Evolutionary conservation across 2,329 filamentous ascomycete genomes (phyloP).

Genomic region (Monosporascus sp.): DNA sequence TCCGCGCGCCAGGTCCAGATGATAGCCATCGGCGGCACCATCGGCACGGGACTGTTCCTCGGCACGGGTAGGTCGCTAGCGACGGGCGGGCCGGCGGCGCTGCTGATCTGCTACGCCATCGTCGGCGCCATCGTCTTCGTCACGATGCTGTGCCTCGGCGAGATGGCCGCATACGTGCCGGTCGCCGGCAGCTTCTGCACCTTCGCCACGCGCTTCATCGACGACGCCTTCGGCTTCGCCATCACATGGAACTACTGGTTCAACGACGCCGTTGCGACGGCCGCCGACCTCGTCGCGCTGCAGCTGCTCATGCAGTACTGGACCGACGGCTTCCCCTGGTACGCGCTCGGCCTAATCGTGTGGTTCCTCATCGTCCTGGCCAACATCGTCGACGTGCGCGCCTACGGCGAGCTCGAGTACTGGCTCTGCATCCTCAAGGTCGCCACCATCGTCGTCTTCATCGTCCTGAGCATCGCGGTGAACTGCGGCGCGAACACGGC

Average conservation of each 20-base stretch:
- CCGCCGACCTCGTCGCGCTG: conserved; percentile 54
- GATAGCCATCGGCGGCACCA: conserved; percentile 58
- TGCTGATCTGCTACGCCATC: conserved; percentile 53
- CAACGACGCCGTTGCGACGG: conserved; percentile 57
- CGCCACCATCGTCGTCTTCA: conserved; percentile 52
- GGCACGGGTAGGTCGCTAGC: conserved; percentile 56
- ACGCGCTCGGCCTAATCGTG: conserved; percentile 58
- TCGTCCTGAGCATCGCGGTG: conserved; percentile 56
- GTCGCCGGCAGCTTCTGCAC: conserved; percentile 51
- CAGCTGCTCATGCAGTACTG: conserved; percentile 57
- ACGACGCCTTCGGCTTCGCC: conserved; percentile 49
- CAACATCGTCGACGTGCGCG: conserved; percentile 47
- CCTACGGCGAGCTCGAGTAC: conserved; percentile 54
- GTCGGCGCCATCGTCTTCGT: conserved; percentile 53
- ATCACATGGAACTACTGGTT: conserved; percentile 61
- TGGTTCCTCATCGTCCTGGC: conserved; percentile 48
- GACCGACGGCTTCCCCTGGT: conserved; percentile 57
- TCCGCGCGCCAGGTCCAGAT: conserved; percentile 62
- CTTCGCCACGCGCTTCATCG: conserved; percentile 48
- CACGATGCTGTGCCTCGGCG: conserved; percentile 54
- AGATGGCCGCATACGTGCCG: conserved; percentile 55
- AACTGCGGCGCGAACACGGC: conserved; percentile 52
- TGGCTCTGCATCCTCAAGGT: conserved; percentile 53
- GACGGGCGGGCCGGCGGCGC: conserved; percentile 54
- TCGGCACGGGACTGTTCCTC: conserved; percentile 57